Base-by-base conservation (phyloP, 345 rosid species). In the Melaleuca alternifolia region DNA sequence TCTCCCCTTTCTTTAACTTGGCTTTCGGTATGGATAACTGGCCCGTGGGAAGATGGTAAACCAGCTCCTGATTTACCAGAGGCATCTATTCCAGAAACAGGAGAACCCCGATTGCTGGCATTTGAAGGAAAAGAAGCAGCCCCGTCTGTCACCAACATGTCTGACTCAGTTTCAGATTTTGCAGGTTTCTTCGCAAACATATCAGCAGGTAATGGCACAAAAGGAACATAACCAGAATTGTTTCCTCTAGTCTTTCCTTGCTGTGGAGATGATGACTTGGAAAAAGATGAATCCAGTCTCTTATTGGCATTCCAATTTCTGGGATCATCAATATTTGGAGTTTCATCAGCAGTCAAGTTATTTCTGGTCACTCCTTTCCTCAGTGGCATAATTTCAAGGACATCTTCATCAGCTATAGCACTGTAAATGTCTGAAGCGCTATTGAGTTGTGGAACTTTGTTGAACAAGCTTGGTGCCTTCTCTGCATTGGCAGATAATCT, bases 301-400 rank as follows among this genome's bases (percentile, higher is more conserved):
- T 88, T 87, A 62, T 89, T 77, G 11, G 57, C 82, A 88, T 21
- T 86, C 50, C 57, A 54, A 50, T 76, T 90, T 82, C 71, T 91
- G 84, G n/a, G 48, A 87, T 52, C 83, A 77, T 50, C 75, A 82
- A 54, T 51, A 9, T 54, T 87, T 48, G 86, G 33, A 71, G 71
- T 61, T 76, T 88, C 88, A 6, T 4, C 75, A 77, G 11, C 85
- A 77, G 83, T 87, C 83, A 84, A 87, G 88, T 82, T 33, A 71
- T 11, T 90, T 62, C 14, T 85, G 85, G 89, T 95, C 30, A 96
- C 98, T 51, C 99, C 99, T 93, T 94, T 96, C 87, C 99, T 94
- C 91, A 96, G 91, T 24, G 98, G 99, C 98, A 97, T 96, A 85
- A 97, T 94, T 82, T 94, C 98, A 52, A 98, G 98, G 83, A 97